phyloP scores from a whole-genome alignment of 2,329 filamentous ascomycete genomes.

The Neopestalotiopsis clavispora region DNA sequence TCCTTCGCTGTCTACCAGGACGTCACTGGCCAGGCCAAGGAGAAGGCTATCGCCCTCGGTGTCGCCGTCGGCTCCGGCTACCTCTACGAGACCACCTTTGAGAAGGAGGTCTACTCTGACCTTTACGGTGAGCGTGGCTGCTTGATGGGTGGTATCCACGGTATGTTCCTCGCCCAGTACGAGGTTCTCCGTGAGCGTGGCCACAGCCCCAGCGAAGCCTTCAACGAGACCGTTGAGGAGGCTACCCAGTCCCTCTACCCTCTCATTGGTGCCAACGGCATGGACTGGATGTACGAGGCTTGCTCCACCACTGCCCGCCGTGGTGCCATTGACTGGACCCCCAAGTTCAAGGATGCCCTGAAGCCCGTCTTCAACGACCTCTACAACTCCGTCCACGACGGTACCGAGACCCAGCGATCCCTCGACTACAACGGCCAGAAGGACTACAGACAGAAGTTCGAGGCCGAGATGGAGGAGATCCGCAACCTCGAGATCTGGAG shows the following conservation, averaged over 20 bases:
- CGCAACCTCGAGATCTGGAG: slow-evolving; percentile 98
- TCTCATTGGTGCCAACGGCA: slow-evolving; percentile 94
- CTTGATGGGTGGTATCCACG: slow-evolving; percentile 99
- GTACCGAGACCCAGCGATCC: slow-evolving; percentile 92
- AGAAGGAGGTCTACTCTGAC: slow-evolving; percentile 99
- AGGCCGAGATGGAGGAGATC: slow-evolving; percentile 99
- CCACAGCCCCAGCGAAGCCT: slow-evolving; percentile 96
- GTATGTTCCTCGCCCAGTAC: slow-evolving; percentile 99
- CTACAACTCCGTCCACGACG: slow-evolving; percentile 90
- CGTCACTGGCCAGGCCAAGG: slow-evolving; percentile 95
- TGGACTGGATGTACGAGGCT: slow-evolving; percentile 99
- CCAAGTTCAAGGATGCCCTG: slow-evolving; percentile 94
- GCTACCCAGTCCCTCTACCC: slow-evolving; percentile 98
- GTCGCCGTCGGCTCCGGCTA: slow-evolving; percentile 97
- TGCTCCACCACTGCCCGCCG: slow-evolving; percentile 98
- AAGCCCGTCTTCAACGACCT: slow-evolving; percentile 99
- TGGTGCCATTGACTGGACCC: slow-evolving; percentile 98
- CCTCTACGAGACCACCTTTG: slow-evolving; percentile 99
- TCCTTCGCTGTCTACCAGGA: slow-evolving; percentile 99
- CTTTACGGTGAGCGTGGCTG: slow-evolving; percentile 99
- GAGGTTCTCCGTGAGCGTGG: slow-evolving; percentile 99
- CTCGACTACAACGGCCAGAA: slow-evolving; percentile 96
- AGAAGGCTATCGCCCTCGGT: slow-evolving; percentile 96
- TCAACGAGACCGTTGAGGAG: slow-evolving; percentile 99
- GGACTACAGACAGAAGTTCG: slow-evolving; percentile 97